phyloP scores from a whole-genome alignment of 1,284 basidiomycete species.

The Ceratorhiza oryzae-sativae region DNA sequence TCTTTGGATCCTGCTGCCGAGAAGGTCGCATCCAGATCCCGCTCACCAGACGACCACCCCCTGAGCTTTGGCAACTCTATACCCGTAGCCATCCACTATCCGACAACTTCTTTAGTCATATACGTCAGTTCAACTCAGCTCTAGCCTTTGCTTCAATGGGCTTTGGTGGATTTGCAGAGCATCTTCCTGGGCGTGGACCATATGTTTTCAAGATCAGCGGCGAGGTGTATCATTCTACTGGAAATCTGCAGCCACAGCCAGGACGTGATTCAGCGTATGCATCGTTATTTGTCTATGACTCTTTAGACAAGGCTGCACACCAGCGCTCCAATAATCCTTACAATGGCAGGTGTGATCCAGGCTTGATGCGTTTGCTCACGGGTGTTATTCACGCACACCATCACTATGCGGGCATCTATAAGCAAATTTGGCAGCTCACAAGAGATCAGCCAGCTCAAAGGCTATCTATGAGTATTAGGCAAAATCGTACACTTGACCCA shows the following conservation, averaged over 20 bases:
- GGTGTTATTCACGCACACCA: conserved; percentile 47
- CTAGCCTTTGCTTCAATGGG: conserved; percentile 30
- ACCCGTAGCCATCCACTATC: neutral
- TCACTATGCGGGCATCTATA: conserved; percentile 49
- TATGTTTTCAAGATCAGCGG: conserved; percentile 53
- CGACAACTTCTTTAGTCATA: conserved; percentile 13
- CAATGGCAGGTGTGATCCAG: conserved; percentile 47
- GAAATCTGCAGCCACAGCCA: conserved; percentile 48
- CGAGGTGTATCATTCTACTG: conserved; percentile 51
- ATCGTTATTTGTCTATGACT: conserved; percentile 55
- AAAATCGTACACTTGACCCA: conserved; percentile 45
- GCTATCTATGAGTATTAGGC: neutral
- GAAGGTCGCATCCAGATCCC: neutral
- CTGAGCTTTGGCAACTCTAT: neutral
- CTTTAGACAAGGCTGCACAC: conserved; percentile 46
- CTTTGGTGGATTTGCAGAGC: neutral
- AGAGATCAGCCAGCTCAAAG: neutral
- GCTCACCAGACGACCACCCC: neutral
- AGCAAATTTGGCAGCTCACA: conserved; percentile 50
- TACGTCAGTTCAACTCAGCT: conserved; percentile 29
- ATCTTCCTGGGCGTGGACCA: conserved; percentile 46
- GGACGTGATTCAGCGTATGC: conserved; percentile 48
- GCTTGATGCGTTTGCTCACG: conserved; percentile 48
- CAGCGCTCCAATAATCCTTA: conserved; percentile 28
- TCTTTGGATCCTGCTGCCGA: neutral